These are phyloP conservation scores for Stylosanthes scabra DNA, from an alignment of 331 rosid species.

Conservation along the genomic window DNA sequence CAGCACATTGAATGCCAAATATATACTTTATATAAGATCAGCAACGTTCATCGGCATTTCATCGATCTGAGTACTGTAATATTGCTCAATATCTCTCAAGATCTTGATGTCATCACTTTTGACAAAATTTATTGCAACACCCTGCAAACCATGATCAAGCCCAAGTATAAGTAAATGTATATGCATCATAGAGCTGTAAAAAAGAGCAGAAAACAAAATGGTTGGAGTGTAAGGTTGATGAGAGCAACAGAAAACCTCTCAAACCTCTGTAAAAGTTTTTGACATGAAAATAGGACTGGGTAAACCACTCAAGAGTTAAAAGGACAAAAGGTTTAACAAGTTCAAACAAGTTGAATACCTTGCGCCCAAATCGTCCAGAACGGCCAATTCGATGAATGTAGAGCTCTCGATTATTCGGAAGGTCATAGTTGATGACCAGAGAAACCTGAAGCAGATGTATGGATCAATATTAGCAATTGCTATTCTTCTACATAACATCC, in stretches of 20 bases:
- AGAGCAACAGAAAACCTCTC: conserved; percentile 6
- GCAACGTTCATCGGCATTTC: too few species aligned
- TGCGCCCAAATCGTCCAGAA: conserved; percentile 98
- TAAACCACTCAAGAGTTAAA: background rate
- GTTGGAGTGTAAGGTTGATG: background rate
- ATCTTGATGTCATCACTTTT: conserved; percentile 66
- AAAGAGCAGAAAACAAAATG: background rate
- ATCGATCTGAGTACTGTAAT: too few species aligned
- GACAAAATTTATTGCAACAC: conserved; percentile 98
- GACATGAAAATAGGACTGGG: background rate
- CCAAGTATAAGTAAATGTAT: background rate
- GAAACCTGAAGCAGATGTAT: conserved; percentile 70
- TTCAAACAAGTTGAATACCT: conserved; percentile 59
- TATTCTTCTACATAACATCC: background rate
- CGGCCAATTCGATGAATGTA: conserved; percentile 98
- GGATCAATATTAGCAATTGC: conserved; percentile 23
- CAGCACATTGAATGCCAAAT: too few species aligned
- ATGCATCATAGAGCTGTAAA: too few species aligned
- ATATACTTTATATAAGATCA: background rate
- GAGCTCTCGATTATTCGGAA: conserved; percentile 97
- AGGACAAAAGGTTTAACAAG: background rate
- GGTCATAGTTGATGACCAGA: conserved; percentile 91
- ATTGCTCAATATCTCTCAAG: too few species aligned
- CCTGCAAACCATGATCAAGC: conserved; percentile 56
- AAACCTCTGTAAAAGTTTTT: background rate